A percentile compares a stretch with the other conserved stretches of the same genome.
phyloP scores from a whole-genome alignment of 352 stramenopile genomes.

The Phytophthora pini region DNA sequence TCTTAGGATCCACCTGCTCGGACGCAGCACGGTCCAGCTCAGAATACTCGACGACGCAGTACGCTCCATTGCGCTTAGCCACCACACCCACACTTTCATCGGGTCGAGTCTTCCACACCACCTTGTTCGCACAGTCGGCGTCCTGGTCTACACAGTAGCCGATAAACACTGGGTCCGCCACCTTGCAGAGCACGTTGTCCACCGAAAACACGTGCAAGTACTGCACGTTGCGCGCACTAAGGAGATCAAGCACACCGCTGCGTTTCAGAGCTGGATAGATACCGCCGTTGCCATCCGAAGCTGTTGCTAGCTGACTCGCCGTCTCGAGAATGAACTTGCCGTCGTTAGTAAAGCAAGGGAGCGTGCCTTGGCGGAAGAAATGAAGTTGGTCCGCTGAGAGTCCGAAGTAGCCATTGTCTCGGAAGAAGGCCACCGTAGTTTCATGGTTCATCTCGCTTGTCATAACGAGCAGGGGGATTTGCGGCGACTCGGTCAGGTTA shows the following conservation, averaged over 20 bases:
- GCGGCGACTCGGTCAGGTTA: slow-evolving; percentile 29
- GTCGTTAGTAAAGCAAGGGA: slow-evolving; percentile 94
- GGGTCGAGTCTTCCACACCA: slow-evolving; percentile 93
- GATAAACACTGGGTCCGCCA: slow-evolving; percentile 96
- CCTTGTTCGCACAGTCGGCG: slow-evolving; percentile 97
- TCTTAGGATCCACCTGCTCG: slow-evolving; percentile 63
- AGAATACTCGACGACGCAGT: slow-evolving; percentile 97
- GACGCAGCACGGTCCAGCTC: slow-evolving; percentile 91
- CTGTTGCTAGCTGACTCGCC: slow-evolving; percentile 80
- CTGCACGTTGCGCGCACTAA: slow-evolving; percentile 89
- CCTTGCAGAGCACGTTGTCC: slow-evolving; percentile 98
- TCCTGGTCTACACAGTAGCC: slow-evolving; percentile 94
- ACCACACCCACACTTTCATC: slow-evolving; percentile 95
- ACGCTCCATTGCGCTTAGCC: slow-evolving; percentile 78
- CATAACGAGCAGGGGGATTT: slow-evolving; percentile 95
- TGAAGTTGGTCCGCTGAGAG: slow-evolving; percentile 87
- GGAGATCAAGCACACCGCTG: slow-evolving; percentile 89
- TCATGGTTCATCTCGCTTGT: slow-evolving; percentile 97
- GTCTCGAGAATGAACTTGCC: slow-evolving; percentile 97
- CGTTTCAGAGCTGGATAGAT: slow-evolving; percentile 93
- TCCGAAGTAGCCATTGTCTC: slow-evolving; percentile 92
- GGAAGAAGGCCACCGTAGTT: slow-evolving; percentile 93
- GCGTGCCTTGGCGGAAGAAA: slow-evolving; percentile 97
- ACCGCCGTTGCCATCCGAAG: slow-evolving; percentile 98
- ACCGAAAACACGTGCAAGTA: slow-evolving; percentile 98